A percentile compares a stretch with the other conserved stretches of the same genome.
phyloP scores from a whole-genome alignment of 2,329 filamentous ascomycete genomes.

The Aspergillus persii region DNA sequence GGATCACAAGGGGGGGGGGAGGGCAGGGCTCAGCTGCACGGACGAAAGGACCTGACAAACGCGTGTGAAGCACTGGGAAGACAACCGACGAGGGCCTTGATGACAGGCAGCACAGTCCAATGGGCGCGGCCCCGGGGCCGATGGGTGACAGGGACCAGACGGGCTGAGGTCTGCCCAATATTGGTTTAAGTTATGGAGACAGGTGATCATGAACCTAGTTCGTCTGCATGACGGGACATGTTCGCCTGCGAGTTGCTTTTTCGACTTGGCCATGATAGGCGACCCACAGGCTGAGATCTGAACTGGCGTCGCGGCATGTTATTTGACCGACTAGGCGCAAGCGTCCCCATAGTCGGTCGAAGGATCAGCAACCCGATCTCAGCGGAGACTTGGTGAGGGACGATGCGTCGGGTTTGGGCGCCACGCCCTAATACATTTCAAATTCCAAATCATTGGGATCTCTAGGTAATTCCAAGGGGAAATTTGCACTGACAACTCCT shows the following conservation, averaged over 20 bases:
- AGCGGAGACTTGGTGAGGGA: slow-evolving; percentile 12
- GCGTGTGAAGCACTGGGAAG: background rate
- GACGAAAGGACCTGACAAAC: background rate
- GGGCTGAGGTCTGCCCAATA: slow-evolving; percentile 14
- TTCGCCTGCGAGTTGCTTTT: slow-evolving; percentile 13
- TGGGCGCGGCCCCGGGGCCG: background rate
- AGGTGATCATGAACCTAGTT: slow-evolving; percentile 18
- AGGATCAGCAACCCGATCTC: slow-evolving; percentile 21
- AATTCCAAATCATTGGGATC: slow-evolving; percentile 24
- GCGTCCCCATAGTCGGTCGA: slow-evolving; percentile 4
- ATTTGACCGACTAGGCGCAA: slow-evolving; percentile 16
- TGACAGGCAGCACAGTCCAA: slow-evolving; percentile 6
- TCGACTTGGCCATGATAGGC: slow-evolving; percentile 7
- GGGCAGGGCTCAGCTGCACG: slow-evolving; percentile 12
- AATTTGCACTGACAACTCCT: slow-evolving; percentile 12
- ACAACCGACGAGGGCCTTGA: background rate
- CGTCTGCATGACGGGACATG: slow-evolving; percentile 17
- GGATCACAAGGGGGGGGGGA: background rate
- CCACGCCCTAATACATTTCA: slow-evolving; percentile 15
- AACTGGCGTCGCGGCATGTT: slow-evolving; percentile 9
- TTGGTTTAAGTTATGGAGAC: slow-evolving; percentile 19
- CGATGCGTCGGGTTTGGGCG: slow-evolving; percentile 17
- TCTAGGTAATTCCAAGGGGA: slow-evolving; percentile 5
- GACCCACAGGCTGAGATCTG: slow-evolving; percentile 19
- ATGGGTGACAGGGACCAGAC: slow-evolving; percentile 2